A percentile compares a stretch with the other conserved stretches of the same genome.
Evolutionary conservation across 306 rosid species (phyloP).

Genomic region (Alnus rubra): DNA sequence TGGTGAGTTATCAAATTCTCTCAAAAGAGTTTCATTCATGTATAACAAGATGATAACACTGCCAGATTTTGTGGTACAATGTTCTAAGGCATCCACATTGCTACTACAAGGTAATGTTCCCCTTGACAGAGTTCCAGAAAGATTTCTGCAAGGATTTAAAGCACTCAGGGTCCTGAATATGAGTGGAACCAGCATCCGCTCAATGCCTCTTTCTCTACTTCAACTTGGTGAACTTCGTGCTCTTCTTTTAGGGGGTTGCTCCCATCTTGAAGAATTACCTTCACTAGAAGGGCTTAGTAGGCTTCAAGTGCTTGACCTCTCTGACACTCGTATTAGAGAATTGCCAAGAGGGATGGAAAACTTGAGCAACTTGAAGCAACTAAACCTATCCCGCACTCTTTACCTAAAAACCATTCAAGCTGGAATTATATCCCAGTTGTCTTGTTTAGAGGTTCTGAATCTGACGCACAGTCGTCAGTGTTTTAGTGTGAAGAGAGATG

Average conservation of each 20-base stretch:
- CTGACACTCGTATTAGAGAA: constrained; percentile 12
- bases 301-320: constrained; percentile 22
- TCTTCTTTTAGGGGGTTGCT: constrained; percentile 14
- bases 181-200: not conserved
- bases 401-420: constrained; percentile 5
- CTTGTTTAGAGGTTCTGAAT: constrained; percentile 23
- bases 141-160: constrained; percentile 4
- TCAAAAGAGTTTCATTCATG: constrained; percentile 24
- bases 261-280: constrained; percentile 10
- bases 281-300: constrained; percentile 13
- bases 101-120: constrained; percentile 10
- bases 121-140: constrained; percentile 1
- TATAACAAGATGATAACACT: not conserved
- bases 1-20: not conserved
- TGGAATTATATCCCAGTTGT: constrained; percentile 15
- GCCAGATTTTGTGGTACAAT: not conserved
- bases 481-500: not conserved
- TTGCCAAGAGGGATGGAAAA: constrained; percentile 15
- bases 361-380: constrained; percentile 18
- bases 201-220: constrained; percentile 15
- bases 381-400: constrained; percentile 16
- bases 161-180: constrained; percentile 15
- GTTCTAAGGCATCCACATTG: not conserved
- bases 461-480: constrained; percentile 13
- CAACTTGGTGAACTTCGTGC: constrained; percentile 16